Conservation (phyloP, 2,329 filamentous ascomycete species). For the Proliferodiscus dingleyae region DNA sequence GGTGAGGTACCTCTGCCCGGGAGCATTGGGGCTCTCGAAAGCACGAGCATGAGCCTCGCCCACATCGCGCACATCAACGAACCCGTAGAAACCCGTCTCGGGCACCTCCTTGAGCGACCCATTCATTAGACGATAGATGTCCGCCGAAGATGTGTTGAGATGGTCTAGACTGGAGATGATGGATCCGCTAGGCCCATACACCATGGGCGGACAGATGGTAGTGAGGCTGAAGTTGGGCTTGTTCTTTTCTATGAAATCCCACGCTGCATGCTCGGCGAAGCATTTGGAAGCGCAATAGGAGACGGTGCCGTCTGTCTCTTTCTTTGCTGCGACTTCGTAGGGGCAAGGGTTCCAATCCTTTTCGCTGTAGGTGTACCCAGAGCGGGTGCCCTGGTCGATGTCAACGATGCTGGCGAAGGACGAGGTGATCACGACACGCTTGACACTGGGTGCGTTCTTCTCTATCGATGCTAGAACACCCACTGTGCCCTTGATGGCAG, state of each 20-base stretch:
- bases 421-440: conserved; percentile 49
- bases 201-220: conserved; percentile 56
- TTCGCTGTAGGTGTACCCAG: conserved; percentile 46
- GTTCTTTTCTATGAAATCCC: conserved; percentile 52
- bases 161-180: conserved; percentile 53
- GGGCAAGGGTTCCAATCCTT: conserved; percentile 50
- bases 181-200: conserved; percentile 57
- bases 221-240: conserved; percentile 51
- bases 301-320: conserved; percentile 8
- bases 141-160: conserved; percentile 68
- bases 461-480: conserved; percentile 43
- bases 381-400: conserved; percentile 43
- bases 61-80: conserved; percentile 56
- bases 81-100: conserved; percentile 43
- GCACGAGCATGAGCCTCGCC: conserved; percentile 57
- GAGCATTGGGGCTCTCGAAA: conserved; percentile 48
- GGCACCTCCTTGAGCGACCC: conserved; percentile 52
- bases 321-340: conserved; percentile 36
- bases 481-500: conserved; percentile 48
- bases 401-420: conserved; percentile 59
- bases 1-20: conserved; percentile 57
- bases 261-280: conserved; percentile 62
- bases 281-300: conserved; percentile 43
- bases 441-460: conserved; percentile 33
- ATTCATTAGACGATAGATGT: conserved; percentile 60